Conservation (phyloP, 1,139 yeast species). For the Debaryomyces subglobosus region DNA sequence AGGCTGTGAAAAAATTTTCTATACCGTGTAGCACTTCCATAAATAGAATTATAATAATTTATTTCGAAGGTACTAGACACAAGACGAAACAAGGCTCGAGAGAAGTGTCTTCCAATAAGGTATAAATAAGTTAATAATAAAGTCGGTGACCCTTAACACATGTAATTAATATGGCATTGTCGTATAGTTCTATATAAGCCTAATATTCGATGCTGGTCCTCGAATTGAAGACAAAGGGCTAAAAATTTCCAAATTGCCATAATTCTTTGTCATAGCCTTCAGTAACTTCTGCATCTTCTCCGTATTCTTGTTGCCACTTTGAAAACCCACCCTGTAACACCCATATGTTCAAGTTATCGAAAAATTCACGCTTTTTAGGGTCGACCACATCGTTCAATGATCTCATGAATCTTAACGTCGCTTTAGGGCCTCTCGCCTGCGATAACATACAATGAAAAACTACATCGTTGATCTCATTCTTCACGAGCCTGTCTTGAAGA, state of each 20-base stretch:
- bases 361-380: slow-evolving; percentile 24
- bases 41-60: neutral
- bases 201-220: neutral
- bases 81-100: neutral
- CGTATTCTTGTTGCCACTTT: slow-evolving; percentile 78
- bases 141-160: neutral
- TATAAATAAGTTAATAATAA: neutral
- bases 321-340: slow-evolving; percentile 84
- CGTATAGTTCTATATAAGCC: neutral
- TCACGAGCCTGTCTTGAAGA: slow-evolving; percentile 39
- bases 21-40: slow-evolving; percentile 4
- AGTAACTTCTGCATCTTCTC: slow-evolving; percentile 66
- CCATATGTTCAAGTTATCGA: slow-evolving; percentile 56
- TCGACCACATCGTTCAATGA: slow-evolving; percentile 45
- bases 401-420: slow-evolving; percentile 71
- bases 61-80: neutral
- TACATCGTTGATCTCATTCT: slow-evolving; percentile 49
- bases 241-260: slow-evolving; percentile 42
- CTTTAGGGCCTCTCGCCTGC: slow-evolving; percentile 88
- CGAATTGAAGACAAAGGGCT: neutral
- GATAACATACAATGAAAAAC: slow-evolving; percentile 91
- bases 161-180: neutral
- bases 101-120: neutral
- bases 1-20: slow-evolving; percentile 1
- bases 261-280: slow-evolving; percentile 63